A percentile compares a stretch with the other conserved stretches of the same genome.
These are phyloP conservation scores for Paramecium pentaurelia DNA, from an alignment of 73 alveolate species.

Conservation along the genomic window DNA sequence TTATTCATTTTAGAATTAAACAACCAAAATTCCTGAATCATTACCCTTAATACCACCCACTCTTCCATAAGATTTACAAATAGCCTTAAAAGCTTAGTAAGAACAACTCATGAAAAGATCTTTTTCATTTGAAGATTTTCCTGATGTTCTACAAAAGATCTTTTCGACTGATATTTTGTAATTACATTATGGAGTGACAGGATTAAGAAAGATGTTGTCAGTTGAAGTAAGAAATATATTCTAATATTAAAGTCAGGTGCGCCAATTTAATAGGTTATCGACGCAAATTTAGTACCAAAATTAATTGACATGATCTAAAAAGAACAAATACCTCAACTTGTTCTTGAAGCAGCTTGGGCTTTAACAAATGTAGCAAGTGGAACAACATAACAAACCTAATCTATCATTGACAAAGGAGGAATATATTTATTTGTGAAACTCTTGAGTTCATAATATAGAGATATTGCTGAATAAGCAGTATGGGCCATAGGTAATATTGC, in stretches of 20 bases:
- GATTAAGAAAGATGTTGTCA: conserved; percentile 93
- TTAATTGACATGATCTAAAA: conserved; percentile 80
- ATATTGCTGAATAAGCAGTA: conserved; percentile 90
- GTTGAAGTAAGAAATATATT: conserved; percentile 49
- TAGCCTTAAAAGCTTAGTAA: neutral
- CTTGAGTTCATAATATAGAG: conserved; percentile 77
- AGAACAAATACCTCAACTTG: conserved; percentile 79
- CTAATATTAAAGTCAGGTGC: conserved; percentile 62
- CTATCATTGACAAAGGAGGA: conserved; percentile 92
- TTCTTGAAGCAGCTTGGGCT: conserved; percentile 97
- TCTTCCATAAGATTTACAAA: neutral
- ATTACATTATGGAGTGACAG: conserved; percentile 83
- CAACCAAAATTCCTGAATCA: neutral
- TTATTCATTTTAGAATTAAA: neutral
- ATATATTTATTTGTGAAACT: conserved; percentile 78
- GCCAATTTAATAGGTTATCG: conserved; percentile 95
- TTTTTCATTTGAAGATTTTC: conserved; percentile 68
- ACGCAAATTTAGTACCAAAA: conserved; percentile 88
- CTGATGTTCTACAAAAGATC: conserved; percentile 60
- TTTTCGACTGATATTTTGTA: conserved; percentile 58
- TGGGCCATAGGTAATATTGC: conserved; percentile 98
- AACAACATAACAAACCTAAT: conserved; percentile 83
- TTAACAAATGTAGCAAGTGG: conserved; percentile 97
- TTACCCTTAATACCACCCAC: neutral
- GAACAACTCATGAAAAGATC: neutral